Evolutionary conservation across 2,329 filamentous ascomycete species (phyloP), one percentile per base, ranked within the genome.

Genomic region (Colletotrichum cereale): DNA sequence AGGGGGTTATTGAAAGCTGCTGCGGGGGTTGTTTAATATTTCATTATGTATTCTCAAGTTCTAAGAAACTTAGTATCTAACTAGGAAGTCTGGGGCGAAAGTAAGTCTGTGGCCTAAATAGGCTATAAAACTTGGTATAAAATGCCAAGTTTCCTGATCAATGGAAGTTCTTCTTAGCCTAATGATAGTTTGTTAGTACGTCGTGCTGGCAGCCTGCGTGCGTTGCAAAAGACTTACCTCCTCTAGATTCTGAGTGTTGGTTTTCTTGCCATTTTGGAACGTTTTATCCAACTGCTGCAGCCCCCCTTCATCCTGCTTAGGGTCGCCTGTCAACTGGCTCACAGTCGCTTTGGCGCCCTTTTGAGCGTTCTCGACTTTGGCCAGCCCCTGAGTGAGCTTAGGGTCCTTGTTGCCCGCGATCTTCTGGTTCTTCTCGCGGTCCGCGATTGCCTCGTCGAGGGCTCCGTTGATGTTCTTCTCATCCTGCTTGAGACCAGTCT

Each of bases 101-200:
- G n/a, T n/a, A n/a, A n/a, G n/a, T n/a, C n/a, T n/a, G n/a, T n/a
- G n/a, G n/a, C n/a, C n/a, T n/a, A n/a, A n/a, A n/a, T n/a, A n/a
- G n/a, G n/a, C 2, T 40, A 14, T 40, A 4, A 40, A 40, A 5
- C 12, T 16, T 16, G 11, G 38, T 40, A 11, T 16, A 2, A 14
- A 40, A 40, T 2, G 2, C 11, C 16, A 1, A 5, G 16, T 40
- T 4, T n/a, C 24, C 26, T 6, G 24, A 50, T 29, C 55, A 71
- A 38, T 67, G 29, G 56, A 71, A 71, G 56, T 71, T 71, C 63
- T 67, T 71, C 56, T 67, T 67, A 16, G 63, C 67, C 67, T 70
- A 14, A 26, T 44, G 2, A 18, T 10, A 21, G 2, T 5, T 55
- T 2, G 31, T 62, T 42, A 66, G 31, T 26, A 11, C 10, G 11